Evolutionary conservation across 352 stramenopile species (phyloP).

Genomic region (Globisporangium alternatum): DNA sequence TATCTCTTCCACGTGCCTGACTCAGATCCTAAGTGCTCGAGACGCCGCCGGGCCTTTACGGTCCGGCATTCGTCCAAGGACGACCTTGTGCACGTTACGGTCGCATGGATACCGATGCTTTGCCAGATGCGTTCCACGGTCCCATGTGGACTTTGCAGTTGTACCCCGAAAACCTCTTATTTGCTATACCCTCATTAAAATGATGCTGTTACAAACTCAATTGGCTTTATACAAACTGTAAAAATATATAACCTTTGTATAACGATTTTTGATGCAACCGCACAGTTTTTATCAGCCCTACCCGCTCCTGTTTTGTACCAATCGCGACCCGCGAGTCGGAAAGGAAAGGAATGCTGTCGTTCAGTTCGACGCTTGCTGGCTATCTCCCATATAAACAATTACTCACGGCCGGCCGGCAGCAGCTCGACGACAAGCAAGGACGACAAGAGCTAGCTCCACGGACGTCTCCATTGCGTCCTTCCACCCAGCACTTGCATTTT

Average conservation of each 20-base stretch:
- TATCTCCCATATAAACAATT: slow-evolving; percentile 9
- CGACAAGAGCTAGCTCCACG: neutral
- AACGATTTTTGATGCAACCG: neutral
- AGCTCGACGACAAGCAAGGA: neutral
- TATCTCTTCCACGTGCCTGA: neutral
- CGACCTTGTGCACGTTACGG: neutral
- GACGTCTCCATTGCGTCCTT: neutral
- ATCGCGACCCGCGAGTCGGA: slow-evolving; percentile 6
- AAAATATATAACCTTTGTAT: neutral
- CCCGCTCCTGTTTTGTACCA: neutral
- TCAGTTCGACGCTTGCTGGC: slow-evolving; percentile 7
- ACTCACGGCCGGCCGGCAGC: neutral
- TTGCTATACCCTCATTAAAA: neutral
- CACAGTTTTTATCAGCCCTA: neutral
- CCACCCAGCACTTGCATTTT: neutral
- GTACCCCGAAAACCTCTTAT: neutral
- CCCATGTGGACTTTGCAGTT: neutral
- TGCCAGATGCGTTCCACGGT: neutral
- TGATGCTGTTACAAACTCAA: neutral
- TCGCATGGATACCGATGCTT: neutral
- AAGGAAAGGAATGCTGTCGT: neutral
- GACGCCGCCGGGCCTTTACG: neutral
- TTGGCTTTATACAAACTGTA: neutral
- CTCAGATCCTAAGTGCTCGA: neutral
- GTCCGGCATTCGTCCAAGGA: neutral